phyloP scores from a whole-genome alignment of 192 early-diverging fungal genomes.

The Gonapodya sp. region DNA sequence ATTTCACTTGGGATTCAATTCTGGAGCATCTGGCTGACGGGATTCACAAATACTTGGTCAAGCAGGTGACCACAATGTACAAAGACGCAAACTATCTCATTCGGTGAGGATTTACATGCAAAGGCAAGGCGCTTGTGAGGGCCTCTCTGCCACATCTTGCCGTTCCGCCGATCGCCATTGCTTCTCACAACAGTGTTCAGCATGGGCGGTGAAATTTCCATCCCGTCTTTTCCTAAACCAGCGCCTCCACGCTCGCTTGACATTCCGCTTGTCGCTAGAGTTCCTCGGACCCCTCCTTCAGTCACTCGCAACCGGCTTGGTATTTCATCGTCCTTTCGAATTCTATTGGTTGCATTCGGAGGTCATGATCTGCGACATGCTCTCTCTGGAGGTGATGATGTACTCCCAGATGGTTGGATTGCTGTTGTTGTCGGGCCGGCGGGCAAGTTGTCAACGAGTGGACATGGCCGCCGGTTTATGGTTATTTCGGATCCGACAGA shows the following conservation, averaged over 20 bases:
- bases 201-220: conserved; percentile 46
- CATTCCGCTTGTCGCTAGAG: conserved; percentile 46
- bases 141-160: no score
- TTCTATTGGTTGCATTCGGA: conserved; percentile 42
- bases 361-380: conserved; percentile 27
- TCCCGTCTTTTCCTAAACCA: conserved; percentile 40
- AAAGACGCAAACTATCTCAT: conserved; percentile 42
- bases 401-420: conserved; percentile 44
- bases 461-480: conserved; percentile 33
- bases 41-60: background rate
- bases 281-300: conserved; percentile 30
- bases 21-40: background rate
- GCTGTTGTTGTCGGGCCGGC: conserved; percentile 47
- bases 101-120: no score
- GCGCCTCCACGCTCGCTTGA: conserved; percentile 32
- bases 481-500: conserved; percentile 26
- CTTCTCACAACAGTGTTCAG: no score
- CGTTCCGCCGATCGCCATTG: no score
- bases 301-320: conserved; percentile 29
- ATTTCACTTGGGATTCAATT: conserved; percentile 47
- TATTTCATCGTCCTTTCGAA: conserved; percentile 35
- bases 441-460: conserved; percentile 30
- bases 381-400: conserved; percentile 20
- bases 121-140: no score
- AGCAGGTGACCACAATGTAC: conserved; percentile 38